Evolutionary conservation across 176 grass and related monocot genomes (phyloP), one percentile per base, ranked within the genome.

Genomic region (Saccharum officinarum): DNA sequence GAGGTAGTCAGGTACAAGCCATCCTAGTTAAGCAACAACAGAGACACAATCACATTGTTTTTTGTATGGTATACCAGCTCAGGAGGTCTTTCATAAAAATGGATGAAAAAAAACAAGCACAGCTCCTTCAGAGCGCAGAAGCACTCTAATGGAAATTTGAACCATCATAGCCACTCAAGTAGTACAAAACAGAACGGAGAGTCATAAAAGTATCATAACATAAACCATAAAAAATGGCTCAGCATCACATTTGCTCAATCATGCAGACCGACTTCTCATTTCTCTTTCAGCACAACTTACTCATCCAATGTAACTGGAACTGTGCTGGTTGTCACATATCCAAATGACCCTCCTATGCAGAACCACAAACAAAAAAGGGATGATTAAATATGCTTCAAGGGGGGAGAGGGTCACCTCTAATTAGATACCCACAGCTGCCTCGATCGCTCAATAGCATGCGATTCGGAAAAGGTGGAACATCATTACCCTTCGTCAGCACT

Each of bases 331-430:
- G 46, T 71, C 40, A 49, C 17, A 20, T n/a, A 30, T 33, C 17
- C 31, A 30, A 65, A 40, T 65, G 67, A 85, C 65, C 64, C 31
- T 84, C 67, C 87, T 31, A 84, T 42, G 55, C 46, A 86, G 76
- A 70, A 57, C 40, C 40, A 13, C 42, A 41, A 61, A 46, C 16
- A 45, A 33, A 15, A 33, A 75, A 22, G 22, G 22, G 15, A 57
- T n/a, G 75, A 7, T 45, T 2, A 0, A 7, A 63, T 25, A 62
- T 20, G 52, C 8, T 62, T 17, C 7, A n/a, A 64, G 3, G 45
- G 39, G 33, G 67, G 34, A 36, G 69, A 44, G 49, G 74, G 2
- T 22, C 10, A 33, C 8, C 5, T 84, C 23, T 31, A 75, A 73
- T 65, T 45, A 13, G 37, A 59, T 41, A 78, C 46, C 20, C 45